Evolutionary conservation across 495 filamentous ascomycete species (phyloP).

Genomic region (Lichenothelia convexa): DNA sequence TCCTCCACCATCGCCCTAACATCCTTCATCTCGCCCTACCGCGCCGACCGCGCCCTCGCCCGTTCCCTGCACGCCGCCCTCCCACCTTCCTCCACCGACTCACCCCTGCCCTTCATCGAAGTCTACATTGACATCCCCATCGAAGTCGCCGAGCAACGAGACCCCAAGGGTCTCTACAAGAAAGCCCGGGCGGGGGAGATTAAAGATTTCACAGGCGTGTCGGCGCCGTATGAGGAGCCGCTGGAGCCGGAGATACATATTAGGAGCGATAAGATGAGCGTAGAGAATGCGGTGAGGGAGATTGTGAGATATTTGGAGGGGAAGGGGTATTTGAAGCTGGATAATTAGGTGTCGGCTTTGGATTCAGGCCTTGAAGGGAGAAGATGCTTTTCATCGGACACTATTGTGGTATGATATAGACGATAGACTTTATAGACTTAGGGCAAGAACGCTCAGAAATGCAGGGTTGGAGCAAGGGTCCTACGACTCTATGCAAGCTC

Average conservation of each 20-base stretch:
- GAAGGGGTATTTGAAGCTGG: constrained; percentile 39
- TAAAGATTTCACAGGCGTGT: constrained; percentile 92
- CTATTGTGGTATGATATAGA: too few relatives aligned
- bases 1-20: constrained; percentile 71
- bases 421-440: too few relatives aligned
- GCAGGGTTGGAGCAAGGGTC: too few relatives aligned
- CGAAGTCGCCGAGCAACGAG: constrained; percentile 78
- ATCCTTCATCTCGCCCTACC: constrained; percentile 93
- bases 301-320: constrained; percentile 65
- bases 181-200: constrained; percentile 85
- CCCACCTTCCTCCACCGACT: constrained; percentile 26
- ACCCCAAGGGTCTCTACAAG: constrained; percentile 95
- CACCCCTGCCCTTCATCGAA: constrained; percentile 71
- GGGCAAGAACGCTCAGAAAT: too few relatives aligned
- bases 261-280: constrained; percentile 51
- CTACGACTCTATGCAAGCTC: constrained; percentile 33
- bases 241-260: constrained; percentile 72
- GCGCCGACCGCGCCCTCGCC: constrained; percentile 64
- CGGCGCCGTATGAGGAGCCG: constrained; percentile 84
- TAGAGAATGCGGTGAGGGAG: constrained; percentile 68
- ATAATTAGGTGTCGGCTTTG: constrained; percentile 18
- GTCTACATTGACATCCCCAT: constrained; percentile 78
- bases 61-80: constrained; percentile 52
- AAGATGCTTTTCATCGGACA: too few relatives aligned
- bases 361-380: too few relatives aligned